phyloP scores from a whole-genome alignment of 352 stramenopile species.

The Elongisporangium anandrum region DNA sequence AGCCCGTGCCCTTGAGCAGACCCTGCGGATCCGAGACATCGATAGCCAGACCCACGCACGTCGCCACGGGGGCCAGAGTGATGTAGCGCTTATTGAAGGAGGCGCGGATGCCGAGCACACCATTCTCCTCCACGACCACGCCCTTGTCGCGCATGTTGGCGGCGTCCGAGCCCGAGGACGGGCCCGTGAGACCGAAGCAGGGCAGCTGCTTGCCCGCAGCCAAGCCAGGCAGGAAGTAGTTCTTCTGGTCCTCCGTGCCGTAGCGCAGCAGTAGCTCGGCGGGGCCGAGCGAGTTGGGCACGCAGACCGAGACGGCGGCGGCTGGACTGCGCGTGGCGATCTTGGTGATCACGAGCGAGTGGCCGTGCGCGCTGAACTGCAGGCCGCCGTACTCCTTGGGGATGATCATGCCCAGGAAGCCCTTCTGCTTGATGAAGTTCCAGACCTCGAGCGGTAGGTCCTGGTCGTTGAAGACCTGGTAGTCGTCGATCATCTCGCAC shows the following conservation, averaged over 20 bases:
- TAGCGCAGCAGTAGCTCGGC: conserved; percentile 96
- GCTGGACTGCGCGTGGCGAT: conserved; percentile 90
- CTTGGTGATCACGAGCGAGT: conserved; percentile 93
- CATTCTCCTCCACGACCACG: conserved; percentile 91
- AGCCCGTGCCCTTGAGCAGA: conserved; percentile 91
- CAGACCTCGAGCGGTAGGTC: conserved; percentile 92
- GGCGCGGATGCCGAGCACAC: conserved; percentile 94
- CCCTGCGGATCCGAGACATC: conserved; percentile 95
- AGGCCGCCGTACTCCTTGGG: conserved; percentile 94
- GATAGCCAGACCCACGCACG: conserved; percentile 96
- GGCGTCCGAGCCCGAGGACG: conserved; percentile 93
- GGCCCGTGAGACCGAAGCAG: conserved; percentile 96
- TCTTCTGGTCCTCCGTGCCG: conserved; percentile 94
- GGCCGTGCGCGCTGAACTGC: conserved; percentile 88
- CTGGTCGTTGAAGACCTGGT: conserved; percentile 89
- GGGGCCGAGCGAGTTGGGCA: conserved; percentile 96
- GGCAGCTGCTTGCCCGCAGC: conserved; percentile 94
- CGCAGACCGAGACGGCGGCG: conserved; percentile 92
- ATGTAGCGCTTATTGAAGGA: conserved; percentile 99
- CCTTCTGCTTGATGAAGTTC: conserved; percentile 96
- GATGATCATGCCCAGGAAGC: conserved; percentile 98
- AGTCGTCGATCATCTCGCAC: conserved; percentile 96
- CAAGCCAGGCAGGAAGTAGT: conserved; percentile 93
- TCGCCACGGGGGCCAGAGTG: conserved; percentile 95
- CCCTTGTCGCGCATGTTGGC: conserved; percentile 94